These are phyloP conservation scores for Globisporangium iwayamae DNA, from an alignment of 352 stramenopile genomes.

Conservation along the genomic window DNA sequence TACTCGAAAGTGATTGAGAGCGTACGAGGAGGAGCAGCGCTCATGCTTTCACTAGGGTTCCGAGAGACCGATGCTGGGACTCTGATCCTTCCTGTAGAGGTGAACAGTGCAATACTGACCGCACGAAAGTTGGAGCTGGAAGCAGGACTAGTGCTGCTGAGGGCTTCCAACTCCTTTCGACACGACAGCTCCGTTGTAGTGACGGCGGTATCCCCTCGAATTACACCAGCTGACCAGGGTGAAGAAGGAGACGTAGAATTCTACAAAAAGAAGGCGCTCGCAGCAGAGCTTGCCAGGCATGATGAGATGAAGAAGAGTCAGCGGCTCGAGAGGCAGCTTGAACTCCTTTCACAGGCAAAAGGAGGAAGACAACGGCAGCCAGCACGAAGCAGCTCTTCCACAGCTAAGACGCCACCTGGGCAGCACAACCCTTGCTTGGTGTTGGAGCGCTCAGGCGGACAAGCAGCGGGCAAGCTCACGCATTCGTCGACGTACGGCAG, in stretches of 20 bases:
- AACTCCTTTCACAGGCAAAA: slow-evolving; percentile 16
- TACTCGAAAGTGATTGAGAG: slow-evolving; percentile 37
- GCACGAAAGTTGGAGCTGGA: slow-evolving; percentile 49
- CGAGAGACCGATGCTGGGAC: slow-evolving; percentile 38
- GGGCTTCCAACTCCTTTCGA: not conserved
- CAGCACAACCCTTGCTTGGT: not conserved
- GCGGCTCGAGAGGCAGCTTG: slow-evolving; percentile 26
- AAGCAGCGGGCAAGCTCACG: not conserved
- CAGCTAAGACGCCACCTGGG: not conserved
- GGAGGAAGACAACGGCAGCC: not conserved
- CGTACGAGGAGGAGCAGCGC: slow-evolving; percentile 30
- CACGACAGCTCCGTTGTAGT: not conserved
- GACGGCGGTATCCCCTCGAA: not conserved
- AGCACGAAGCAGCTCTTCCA: not conserved
- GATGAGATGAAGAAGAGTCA: slow-evolving; percentile 23
- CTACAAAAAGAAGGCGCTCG: slow-evolving; percentile 26
- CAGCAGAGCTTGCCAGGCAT: slow-evolving; percentile 24
- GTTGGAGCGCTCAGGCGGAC: not conserved
- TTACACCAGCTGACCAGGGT: not conserved
- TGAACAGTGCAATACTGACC: slow-evolving; percentile 19
- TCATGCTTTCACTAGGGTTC: slow-evolving; percentile 53
- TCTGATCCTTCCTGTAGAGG: slow-evolving; percentile 32
- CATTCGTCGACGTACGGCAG: not conserved
- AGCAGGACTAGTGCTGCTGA: slow-evolving; percentile 23
- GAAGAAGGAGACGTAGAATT: slow-evolving; percentile 19